These are phyloP conservation scores for Ustilago esculenta DNA, from an alignment of 1,284 basidiomycete species.

Conservation along the genomic window DNA sequence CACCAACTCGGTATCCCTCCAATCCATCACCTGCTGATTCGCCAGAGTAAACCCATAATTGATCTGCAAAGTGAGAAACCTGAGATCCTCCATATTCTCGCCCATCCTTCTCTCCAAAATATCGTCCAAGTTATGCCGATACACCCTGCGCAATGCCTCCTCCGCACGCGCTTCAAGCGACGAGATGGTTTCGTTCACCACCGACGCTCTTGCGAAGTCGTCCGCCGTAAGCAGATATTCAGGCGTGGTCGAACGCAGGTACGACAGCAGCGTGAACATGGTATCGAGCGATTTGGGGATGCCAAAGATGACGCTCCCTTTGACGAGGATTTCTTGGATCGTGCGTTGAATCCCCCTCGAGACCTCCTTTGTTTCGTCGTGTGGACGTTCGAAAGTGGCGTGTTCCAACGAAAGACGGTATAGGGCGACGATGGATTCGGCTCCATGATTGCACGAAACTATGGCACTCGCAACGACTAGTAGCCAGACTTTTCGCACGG, in stretches of 20 bases:
- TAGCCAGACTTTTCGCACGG: constrained; percentile 16
- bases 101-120: constrained; percentile 21
- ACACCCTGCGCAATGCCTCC: constrained; percentile 10
- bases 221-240: background rate
- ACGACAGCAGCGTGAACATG: constrained; percentile 17
- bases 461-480: constrained; percentile 12
- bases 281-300: constrained; percentile 28
- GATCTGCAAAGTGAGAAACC: constrained; percentile 38
- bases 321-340: constrained; percentile 28
- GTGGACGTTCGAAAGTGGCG: too few relatives aligned
- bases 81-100: constrained; percentile 33
- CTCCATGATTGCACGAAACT: constrained; percentile 14
- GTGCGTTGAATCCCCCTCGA: constrained; percentile 5
- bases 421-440: constrained; percentile 9
- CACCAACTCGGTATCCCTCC: constrained; percentile 22
- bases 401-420: constrained; percentile 25
- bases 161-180: background rate
- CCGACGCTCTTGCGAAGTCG: constrained; percentile 1
- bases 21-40: constrained; percentile 14
- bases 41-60: constrained; percentile 42
- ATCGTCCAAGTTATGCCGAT: constrained; percentile 31
- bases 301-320: constrained; percentile 25
- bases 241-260: constrained; percentile 2
- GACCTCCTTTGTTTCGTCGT: too few relatives aligned
- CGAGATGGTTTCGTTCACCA: background rate